Evolutionary conservation across 306 rosid species (phyloP), one percentile per base, ranked within the genome.

Genomic region (Prunus davidiana): DNA sequence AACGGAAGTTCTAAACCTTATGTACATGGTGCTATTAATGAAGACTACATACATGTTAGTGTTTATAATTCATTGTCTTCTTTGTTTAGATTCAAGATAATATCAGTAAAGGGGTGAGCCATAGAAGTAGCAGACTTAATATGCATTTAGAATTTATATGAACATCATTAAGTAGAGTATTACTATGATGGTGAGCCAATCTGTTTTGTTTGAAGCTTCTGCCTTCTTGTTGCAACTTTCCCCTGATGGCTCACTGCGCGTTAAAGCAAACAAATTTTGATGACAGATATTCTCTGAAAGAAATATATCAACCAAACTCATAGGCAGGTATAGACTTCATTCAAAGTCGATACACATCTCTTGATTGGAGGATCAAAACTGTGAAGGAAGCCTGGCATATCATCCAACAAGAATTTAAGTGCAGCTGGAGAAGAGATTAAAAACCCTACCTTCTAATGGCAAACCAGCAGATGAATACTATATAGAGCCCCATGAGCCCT

Each of bases 401-500:
- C 79, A 52, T 64, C 38, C 11, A 14, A 24, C 65, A 47, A 38
- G 19, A 38, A 38, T 38, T 38, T 38, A 38, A 38, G 43, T 38
- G 9, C 8, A 38, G 43, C 9, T 2, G 9, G 43, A 32, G 52
- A 75, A 25, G 64, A 67, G 61, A 75, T 65, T 71, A 67, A 60
- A 56, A 49, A 60, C 63, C 80, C 16, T 89, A 68, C 99, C 99
- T 93, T 85, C 98, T 84, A 81, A 96, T 84, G 72, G 99, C 99
- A 86, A 91, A 80, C 99, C 99, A 96, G 88, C 99, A 96, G 82
- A 92, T 92, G 84, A 84, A 96, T 52, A 92, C 93, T 55, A 88
- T 89, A 79, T 96, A 96, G n/a, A 96, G 97, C 27, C 99, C 99
- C 99, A 96, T 92, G 67, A 96, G 84, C 54, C 94, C 98, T 12